phyloP scores from a whole-genome alignment of 75 land plant species.

The Cryptomeria japonica region DNA sequence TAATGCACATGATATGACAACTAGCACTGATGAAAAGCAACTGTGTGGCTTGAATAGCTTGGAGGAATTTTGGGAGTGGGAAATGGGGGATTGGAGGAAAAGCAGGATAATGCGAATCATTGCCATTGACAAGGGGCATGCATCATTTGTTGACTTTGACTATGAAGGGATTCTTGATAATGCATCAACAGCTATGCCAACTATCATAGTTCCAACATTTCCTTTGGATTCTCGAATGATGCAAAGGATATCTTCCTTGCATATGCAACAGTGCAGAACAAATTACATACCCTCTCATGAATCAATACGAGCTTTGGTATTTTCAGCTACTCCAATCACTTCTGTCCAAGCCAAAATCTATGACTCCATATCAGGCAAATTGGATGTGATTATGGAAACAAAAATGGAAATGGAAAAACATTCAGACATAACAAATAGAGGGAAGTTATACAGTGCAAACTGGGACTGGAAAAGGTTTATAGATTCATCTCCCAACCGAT shows the following conservation, averaged over 20 bases:
- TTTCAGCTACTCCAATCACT: constrained; percentile 50
- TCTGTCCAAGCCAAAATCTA: constrained; percentile 65
- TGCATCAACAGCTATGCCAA: constrained; percentile 36
- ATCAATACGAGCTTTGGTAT: constrained; percentile 70
- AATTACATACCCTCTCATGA: constrained; percentile 23
- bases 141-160: constrained; percentile 75
- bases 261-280: constrained; percentile 25
- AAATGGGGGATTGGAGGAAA: constrained; percentile 97
- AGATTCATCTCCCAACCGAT: constrained; percentile 61
- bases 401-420: constrained; percentile 39
- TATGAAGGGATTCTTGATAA: constrained; percentile 15
- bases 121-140: constrained; percentile 85
- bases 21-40: not conserved
- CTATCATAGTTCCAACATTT: constrained; percentile 83
- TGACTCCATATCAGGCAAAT: constrained; percentile 49
- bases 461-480: constrained; percentile 75
- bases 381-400: constrained; percentile 43
- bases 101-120: constrained; percentile 76
- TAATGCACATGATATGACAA: constrained; percentile 34
- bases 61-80: constrained; percentile 98
- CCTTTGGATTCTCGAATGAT: constrained; percentile 87
- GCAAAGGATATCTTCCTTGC: constrained; percentile 41
- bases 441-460: constrained; percentile 46
- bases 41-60: constrained; percentile 26
- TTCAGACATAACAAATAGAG: constrained; percentile 24